Conservation (phyloP, 2,329 filamentous ascomycete genomes). For the Stemphylium beticola region DNA sequence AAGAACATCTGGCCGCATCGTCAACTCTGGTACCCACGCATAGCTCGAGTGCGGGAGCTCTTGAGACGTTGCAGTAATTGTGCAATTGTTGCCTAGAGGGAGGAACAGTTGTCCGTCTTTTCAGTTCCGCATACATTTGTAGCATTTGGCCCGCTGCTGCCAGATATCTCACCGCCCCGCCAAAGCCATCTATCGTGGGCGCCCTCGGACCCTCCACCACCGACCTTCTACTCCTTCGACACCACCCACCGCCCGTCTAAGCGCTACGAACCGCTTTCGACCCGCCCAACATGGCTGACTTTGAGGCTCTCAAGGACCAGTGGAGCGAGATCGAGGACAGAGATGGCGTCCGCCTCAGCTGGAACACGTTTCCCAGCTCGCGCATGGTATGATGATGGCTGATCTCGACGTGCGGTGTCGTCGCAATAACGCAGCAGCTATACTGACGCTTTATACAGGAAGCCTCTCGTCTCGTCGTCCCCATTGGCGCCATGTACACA, state of each 20-base stretch:
- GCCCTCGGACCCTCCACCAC: conserved; percentile 35
- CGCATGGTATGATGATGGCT: conserved; percentile 82
- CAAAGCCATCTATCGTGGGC: conserved; percentile 38
- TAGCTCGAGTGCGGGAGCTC: conserved; percentile 19
- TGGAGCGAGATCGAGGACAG: conserved; percentile 97
- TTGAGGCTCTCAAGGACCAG: conserved; percentile 90
- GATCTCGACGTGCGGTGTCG: not conserved
- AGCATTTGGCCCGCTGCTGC: conserved; percentile 5
- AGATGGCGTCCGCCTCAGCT: conserved; percentile 94
- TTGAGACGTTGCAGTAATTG: conserved; percentile 33
- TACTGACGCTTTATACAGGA: conserved; percentile 64
- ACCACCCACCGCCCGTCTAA: conserved; percentile 8
- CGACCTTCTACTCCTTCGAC: conserved; percentile 3
- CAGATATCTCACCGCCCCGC: conserved; percentile 31
- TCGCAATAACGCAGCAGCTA: conserved; percentile 20
- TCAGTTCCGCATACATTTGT: conserved; percentile 7
- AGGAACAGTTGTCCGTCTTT: conserved; percentile 9
- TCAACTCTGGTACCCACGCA: conserved; percentile 13
- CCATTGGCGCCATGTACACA: conserved; percentile 94
- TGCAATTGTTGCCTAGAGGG: conserved; percentile 18
- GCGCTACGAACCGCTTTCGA: not conserved
- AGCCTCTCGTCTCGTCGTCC: conserved; percentile 91
- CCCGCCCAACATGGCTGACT: conserved; percentile 71
- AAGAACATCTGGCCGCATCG: conserved; percentile 24
- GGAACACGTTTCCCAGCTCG: conserved; percentile 98